Percentiles rank a stretch among this genome's conserved stretches.
Conservation (phyloP, 176 grass and related monocot genomes). For the Guadua angustifolia region DNA sequence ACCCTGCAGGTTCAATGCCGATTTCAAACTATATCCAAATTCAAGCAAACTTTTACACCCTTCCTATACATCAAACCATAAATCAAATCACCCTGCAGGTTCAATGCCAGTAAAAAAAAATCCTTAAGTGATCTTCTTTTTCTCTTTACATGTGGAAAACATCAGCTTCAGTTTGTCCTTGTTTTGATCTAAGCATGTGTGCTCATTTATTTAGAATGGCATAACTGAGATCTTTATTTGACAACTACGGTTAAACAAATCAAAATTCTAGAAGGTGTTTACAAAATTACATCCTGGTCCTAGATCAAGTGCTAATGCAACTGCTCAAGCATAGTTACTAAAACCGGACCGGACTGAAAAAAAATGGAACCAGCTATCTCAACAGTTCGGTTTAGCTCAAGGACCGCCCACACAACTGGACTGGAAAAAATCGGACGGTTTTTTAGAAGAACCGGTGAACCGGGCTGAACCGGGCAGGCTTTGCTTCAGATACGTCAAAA, state of each 20-base stretch:
- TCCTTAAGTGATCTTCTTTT: not conserved
- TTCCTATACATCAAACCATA: not conserved
- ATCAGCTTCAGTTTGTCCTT: not conserved
- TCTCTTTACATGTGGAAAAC: not conserved
- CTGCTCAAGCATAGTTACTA: not conserved
- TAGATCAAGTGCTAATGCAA: not conserved
- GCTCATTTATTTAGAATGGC: not conserved
- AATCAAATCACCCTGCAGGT: slow-evolving; percentile 4
- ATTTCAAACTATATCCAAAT: slow-evolving; percentile 32
- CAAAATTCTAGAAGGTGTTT: not conserved
- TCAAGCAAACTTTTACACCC: not conserved
- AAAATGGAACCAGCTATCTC: no score
- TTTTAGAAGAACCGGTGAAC: no score
- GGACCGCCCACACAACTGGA: no score
- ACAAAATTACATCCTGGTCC: not conserved
- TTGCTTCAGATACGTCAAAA: no score
- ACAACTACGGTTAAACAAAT: not conserved
- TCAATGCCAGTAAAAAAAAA: slow-evolving; percentile 11
- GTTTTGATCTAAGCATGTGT: slow-evolving; percentile 13
- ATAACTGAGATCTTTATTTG: not conserved
- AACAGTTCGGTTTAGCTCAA: no score
- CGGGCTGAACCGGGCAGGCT: no score
- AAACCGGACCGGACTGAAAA: no score
- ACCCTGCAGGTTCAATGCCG: no score
- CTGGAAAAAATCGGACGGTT: no score